Percentiles rank a stretch among this genome's conserved stretches.
Evolutionary conservation across 176 grass and related monocot genomes (phyloP).

Genomic region (Chloris gayana): DNA sequence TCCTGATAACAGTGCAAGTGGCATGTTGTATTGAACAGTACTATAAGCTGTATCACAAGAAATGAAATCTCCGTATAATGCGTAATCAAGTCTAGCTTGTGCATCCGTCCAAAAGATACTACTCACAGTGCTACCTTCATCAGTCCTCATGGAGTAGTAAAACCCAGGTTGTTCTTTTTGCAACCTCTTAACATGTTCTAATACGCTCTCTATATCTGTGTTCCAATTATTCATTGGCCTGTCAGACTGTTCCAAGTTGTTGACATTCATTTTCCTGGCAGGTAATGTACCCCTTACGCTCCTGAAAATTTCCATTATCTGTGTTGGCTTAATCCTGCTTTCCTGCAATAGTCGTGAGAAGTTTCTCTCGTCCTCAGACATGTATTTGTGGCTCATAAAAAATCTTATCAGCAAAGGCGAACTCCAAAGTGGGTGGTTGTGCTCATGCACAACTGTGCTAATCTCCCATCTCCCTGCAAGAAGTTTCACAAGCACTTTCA

Average conservation of each 20-base stretch:
- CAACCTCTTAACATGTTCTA: not conserved
- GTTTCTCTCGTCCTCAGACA: conserved; percentile 5
- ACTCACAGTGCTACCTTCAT: not conserved
- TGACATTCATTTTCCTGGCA: not conserved
- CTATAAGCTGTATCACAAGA: conserved; percentile 18
- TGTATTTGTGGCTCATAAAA: conserved; percentile 6
- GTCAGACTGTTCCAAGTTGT: conserved; percentile 5
- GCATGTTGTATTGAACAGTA: not conserved
- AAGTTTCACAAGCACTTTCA: conserved; percentile 17
- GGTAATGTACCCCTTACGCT: not conserved
- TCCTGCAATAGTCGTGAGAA: conserved; percentile 21
- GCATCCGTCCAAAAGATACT: conserved; percentile 34
- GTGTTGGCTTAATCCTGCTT: conserved; percentile 6
- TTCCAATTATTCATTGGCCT: conserved; percentile 4
- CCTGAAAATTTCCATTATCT: conserved; percentile 26
- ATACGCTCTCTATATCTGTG: conserved; percentile 3
- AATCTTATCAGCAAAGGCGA: conserved; percentile 11
- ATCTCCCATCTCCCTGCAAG: conserved; percentile 4
- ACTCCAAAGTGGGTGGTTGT: conserved; percentile 2
- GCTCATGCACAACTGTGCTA: not conserved
- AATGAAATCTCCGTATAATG: conserved; percentile 31
- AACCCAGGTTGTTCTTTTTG: conserved; percentile 13
- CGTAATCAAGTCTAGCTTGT: conserved; percentile 18
- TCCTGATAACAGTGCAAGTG: not conserved
- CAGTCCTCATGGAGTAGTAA: not conserved